phyloP scores from a whole-genome alignment of 768 basidiomycete genomes.

The Lanmaoa pseudosensibilis region DNA sequence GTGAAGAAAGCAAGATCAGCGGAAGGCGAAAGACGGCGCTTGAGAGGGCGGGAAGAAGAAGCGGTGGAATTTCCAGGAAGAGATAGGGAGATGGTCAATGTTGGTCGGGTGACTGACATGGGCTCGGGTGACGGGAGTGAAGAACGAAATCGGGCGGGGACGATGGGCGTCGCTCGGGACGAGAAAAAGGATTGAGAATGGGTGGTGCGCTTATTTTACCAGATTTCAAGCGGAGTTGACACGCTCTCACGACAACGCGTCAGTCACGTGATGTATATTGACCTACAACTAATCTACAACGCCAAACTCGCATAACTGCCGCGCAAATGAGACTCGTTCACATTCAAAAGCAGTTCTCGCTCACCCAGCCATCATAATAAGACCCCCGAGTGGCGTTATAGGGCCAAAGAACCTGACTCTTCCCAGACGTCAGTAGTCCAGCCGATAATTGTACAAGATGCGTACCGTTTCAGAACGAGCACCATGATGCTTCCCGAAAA shows the following conservation, averaged over 20 bases:
- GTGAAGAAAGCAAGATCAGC: conserved; percentile 61
- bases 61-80: conserved; percentile 25
- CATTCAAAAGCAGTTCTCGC: conserved; percentile 18
- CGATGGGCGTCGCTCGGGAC: conserved; percentile 11
- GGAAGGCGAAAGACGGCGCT: conserved; percentile 50
- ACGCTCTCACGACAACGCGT: conserved; percentile 39
- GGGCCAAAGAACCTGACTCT: conserved; percentile 58
- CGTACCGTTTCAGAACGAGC: conserved; percentile 50
- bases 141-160: not conserved
- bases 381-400: conserved; percentile 65
- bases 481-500: conserved; percentile 67
- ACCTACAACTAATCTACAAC: conserved; percentile 34
- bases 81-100: conserved; percentile 21
- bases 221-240: conserved; percentile 47
- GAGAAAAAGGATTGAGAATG: conserved; percentile 15
- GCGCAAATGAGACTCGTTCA: conserved; percentile 4
- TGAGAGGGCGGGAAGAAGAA: conserved; percentile 37
- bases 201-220: conserved; percentile 25
- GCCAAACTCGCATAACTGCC: conserved; percentile 55
- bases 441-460: not conserved
- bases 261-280: conserved; percentile 37
- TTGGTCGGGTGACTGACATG: conserved; percentile 22
- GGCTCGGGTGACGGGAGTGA: not conserved
- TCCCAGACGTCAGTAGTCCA: conserved; percentile 5
- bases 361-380: conserved; percentile 68